phyloP scores from a whole-genome alignment of 192 early-diverging fungal species.

The Backusella morwellensis region DNA sequence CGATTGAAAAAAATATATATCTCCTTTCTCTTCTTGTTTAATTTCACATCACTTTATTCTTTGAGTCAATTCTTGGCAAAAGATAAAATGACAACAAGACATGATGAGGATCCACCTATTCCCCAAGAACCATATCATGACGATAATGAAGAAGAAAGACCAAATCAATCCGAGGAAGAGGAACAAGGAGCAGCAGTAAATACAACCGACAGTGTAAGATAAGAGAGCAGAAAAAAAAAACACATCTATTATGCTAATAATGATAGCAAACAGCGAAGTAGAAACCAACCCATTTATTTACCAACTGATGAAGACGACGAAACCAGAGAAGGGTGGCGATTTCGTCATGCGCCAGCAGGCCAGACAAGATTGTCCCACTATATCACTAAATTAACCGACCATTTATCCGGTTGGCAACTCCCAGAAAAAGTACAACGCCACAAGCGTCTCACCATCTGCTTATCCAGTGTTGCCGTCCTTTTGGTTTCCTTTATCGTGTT shows the following conservation, averaged over 20 bases:
- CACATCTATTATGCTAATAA: slow-evolving; percentile 17
- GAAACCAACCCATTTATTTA: slow-evolving; percentile 23
- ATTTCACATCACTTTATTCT: not conserved
- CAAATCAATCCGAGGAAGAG: not conserved
- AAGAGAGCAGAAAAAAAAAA: not conserved
- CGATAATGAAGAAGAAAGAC: not conserved
- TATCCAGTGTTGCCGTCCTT: not conserved
- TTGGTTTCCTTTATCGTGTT: slow-evolving; percentile 31
- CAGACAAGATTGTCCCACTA: not conserved
- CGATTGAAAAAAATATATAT: not conserved
- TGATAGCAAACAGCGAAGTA: slow-evolving; percentile 9
- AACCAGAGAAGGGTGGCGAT: not conserved
- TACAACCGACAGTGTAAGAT: not conserved
- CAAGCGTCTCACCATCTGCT: not conserved
- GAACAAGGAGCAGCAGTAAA: not conserved
- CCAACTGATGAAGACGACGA: slow-evolving; percentile 1
- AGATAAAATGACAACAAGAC: not conserved
- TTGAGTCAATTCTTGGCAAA: not conserved
- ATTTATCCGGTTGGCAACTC: not conserved
- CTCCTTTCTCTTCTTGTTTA: not conserved
- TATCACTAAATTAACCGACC: not conserved
- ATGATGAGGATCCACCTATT: not conserved
- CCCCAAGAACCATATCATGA: slow-evolving; percentile 11
- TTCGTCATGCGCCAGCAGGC: not conserved
- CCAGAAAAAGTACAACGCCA: slow-evolving; percentile 5